These are phyloP conservation scores for Dryas alaskensis DNA, from an alignment of 306 rosid genomes.

Conservation along the genomic window DNA sequence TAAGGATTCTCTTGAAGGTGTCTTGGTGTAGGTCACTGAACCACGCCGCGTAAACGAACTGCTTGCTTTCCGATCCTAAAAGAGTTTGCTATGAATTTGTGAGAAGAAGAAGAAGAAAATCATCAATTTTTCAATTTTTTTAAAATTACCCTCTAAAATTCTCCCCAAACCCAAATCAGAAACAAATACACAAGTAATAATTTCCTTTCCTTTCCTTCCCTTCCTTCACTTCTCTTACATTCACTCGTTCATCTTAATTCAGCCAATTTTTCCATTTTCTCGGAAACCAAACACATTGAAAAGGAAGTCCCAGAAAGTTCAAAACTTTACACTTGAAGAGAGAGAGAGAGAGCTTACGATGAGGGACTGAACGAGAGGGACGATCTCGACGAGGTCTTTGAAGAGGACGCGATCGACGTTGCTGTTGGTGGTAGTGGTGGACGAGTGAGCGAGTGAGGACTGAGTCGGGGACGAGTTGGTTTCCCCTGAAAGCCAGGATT, in stretches of 20 bases:
- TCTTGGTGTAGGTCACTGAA: slow-evolving; percentile 83
- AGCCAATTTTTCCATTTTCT: slow-evolving; percentile 8
- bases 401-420: slow-evolving; percentile 79
- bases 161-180: neutral
- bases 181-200: neutral
- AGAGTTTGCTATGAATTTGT: slow-evolving; percentile 6
- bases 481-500: slow-evolving; percentile 72
- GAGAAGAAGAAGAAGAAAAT: neutral
- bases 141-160: neutral
- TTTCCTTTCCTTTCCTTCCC: too few relatives aligned
- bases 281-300: slow-evolving; percentile 5
- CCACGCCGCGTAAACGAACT: slow-evolving; percentile 87
- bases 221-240: too few relatives aligned
- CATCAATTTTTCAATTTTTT: neutral
- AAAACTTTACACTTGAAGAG: neutral
- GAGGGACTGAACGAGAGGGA: slow-evolving; percentile 89
- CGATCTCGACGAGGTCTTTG: slow-evolving; percentile 84
- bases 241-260: neutral
- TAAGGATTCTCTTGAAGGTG: slow-evolving; percentile 78
- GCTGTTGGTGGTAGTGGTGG: slow-evolving; percentile 31
- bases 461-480: slow-evolving; percentile 51
- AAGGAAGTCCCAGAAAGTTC: neutral
- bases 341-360: slow-evolving; percentile 42
- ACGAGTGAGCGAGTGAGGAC: slow-evolving; percentile 35
- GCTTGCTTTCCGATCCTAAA: slow-evolving; percentile 80